These are phyloP conservation scores for Saccharomycopsis vini DNA, from an alignment of 805 yeast species.

Conservation along the genomic window DNA sequence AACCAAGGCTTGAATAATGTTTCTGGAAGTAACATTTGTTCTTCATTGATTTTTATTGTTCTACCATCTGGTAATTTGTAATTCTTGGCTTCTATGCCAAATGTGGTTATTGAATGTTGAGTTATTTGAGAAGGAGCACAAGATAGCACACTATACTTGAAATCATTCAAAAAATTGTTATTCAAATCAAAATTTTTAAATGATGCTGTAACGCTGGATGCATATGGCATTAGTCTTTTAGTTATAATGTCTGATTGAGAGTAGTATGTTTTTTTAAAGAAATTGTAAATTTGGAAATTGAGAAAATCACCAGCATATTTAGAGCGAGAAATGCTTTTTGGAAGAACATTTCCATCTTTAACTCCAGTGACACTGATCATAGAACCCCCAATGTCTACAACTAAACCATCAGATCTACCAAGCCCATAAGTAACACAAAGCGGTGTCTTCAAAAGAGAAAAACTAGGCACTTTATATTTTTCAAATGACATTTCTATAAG, in stretches of 20 bases:
- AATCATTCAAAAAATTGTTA: slow-evolving; percentile 36
- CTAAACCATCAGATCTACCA: slow-evolving; percentile 69
- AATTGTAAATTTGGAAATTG: slow-evolving; percentile 51
- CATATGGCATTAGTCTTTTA: slow-evolving; percentile 22
- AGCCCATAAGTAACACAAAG: slow-evolving; percentile 69
- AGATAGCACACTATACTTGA: slow-evolving; percentile 35
- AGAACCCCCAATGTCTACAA: slow-evolving; percentile 71
- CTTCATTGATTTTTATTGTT: slow-evolving; percentile 39
- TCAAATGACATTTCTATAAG: slow-evolving; percentile 71
- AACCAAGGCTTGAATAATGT: slow-evolving; percentile 40
- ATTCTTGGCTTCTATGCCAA: slow-evolving; percentile 30
- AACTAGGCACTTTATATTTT: slow-evolving; percentile 62
- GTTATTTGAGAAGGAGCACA: slow-evolving; percentile 33
- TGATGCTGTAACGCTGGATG: slow-evolving; percentile 24
- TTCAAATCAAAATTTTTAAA: slow-evolving; percentile 32
- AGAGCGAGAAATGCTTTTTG: slow-evolving; percentile 56
- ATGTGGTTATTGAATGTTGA: slow-evolving; percentile 24
- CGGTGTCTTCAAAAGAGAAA: slow-evolving; percentile 69
- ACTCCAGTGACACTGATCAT: slow-evolving; percentile 68
- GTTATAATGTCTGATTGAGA: slow-evolving; percentile 28
- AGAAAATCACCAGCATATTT: slow-evolving; percentile 81
- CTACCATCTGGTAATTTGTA: slow-evolving; percentile 56
- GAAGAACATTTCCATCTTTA: slow-evolving; percentile 61
- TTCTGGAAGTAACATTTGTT: slow-evolving; percentile 51
- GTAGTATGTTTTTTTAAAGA: slow-evolving; percentile 31